Conservation (phyloP, 371 early-diverging fungal species). For the Saksenaea vasiformis region DNA sequence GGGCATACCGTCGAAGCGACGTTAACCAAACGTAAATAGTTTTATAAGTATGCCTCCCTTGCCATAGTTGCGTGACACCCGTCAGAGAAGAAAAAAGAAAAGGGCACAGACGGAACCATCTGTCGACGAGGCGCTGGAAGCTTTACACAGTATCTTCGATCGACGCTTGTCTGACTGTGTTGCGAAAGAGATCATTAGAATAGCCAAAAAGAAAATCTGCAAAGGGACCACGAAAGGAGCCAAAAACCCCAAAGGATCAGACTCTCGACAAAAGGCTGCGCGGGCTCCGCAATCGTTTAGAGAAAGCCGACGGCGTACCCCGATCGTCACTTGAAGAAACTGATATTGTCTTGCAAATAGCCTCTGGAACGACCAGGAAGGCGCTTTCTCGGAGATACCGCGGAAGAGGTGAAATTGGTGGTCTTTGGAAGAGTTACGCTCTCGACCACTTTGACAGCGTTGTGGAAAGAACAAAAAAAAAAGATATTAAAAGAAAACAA, state of each 20-base stretch:
- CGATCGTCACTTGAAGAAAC: neutral
- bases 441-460: neutral
- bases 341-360: neutral
- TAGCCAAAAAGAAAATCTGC: neutral
- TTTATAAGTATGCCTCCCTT: neutral
- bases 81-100: neutral
- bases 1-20: too few relatives aligned
- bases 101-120: neutral
- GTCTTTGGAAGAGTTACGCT: neutral
- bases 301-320: neutral
- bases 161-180: neutral
- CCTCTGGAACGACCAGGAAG: neutral
- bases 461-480: neutral
- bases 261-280: neutral
- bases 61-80: neutral
- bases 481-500: neutral
- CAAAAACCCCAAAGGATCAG: neutral
- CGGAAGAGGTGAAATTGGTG: neutral
- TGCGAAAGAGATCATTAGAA: neutral
- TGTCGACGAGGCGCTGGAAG: neutral
- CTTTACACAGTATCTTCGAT: neutral
- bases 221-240: neutral
- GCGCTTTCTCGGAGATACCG: neutral
- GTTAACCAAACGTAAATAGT: neutral
- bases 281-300: neutral